phyloP scores from a whole-genome alignment of 805 yeast genomes.

The Candida parachauliodes region DNA sequence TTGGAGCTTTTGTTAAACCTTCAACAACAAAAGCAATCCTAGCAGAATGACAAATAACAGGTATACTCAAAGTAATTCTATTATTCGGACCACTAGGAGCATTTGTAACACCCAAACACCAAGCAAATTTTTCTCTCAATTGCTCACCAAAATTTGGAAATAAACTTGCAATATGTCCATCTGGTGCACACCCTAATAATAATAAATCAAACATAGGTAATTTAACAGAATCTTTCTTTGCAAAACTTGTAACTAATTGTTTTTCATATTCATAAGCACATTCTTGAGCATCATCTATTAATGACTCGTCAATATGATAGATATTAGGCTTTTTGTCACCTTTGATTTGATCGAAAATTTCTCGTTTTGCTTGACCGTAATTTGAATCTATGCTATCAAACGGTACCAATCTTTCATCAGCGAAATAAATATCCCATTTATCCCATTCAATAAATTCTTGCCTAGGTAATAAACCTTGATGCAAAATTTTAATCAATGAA shows the following conservation, averaged over 20 bases:
- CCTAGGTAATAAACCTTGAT: slow-evolving; percentile 78
- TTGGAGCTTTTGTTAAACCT: slow-evolving; percentile 93
- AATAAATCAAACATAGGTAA: slow-evolving; percentile 91
- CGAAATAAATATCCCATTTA: slow-evolving; percentile 94
- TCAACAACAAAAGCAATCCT: slow-evolving; percentile 93
- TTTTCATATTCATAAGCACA: slow-evolving; percentile 94
- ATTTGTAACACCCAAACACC: slow-evolving; percentile 90
- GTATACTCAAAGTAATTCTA: slow-evolving; percentile 85
- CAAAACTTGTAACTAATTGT: slow-evolving; percentile 81
- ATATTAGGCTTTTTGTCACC: slow-evolving; percentile 60
- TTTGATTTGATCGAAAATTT: slow-evolving; percentile 69
- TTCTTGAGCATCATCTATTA: slow-evolving; percentile 79
- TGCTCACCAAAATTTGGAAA: slow-evolving; percentile 87
- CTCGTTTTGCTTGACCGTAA: slow-evolving; percentile 83
- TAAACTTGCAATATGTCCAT: slow-evolving; percentile 95
- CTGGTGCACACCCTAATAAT: slow-evolving; percentile 96
- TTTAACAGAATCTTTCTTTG: slow-evolving; percentile 93
- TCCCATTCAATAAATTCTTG: slow-evolving; percentile 78
- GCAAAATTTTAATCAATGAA: slow-evolving; percentile 77
- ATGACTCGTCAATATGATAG: slow-evolving; percentile 75
- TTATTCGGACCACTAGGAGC: slow-evolving; percentile 87
- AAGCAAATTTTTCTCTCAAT: slow-evolving; percentile 83
- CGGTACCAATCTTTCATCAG: slow-evolving; percentile 93
- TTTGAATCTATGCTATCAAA: slow-evolving; percentile 79
- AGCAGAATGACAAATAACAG: slow-evolving; percentile 91